Percentiles rank a stretch among this genome's conserved stretches.
Conservation (phyloP, 2,329 filamentous ascomycete genomes). For the Fusarium verrucosum region DNA sequence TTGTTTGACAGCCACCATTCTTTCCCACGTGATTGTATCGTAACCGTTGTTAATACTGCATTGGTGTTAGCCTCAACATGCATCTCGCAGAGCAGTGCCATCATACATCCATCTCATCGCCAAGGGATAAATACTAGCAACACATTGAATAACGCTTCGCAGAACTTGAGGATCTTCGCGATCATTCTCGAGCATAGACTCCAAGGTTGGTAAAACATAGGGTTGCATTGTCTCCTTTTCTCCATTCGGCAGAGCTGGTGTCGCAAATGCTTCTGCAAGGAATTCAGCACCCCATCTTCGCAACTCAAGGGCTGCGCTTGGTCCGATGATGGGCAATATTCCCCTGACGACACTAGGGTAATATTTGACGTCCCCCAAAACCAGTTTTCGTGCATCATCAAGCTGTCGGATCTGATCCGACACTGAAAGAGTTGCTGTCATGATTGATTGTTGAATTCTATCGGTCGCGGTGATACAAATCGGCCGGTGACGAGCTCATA, state of each 20-base stretch:
- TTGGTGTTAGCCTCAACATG: slow-evolving; percentile 43
- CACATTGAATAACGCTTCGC: slow-evolving; percentile 86
- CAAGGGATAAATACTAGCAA: slow-evolving; percentile 91
- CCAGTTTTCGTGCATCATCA: slow-evolving; percentile 87
- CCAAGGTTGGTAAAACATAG: slow-evolving; percentile 80
- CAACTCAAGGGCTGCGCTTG: slow-evolving; percentile 78
- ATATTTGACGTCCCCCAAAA: slow-evolving; percentile 84
- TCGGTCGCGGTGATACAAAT: slow-evolving; percentile 14
- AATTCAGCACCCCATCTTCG: slow-evolving; percentile 97
- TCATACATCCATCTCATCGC: slow-evolving; percentile 96
- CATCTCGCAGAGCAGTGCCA: slow-evolving; percentile 17
- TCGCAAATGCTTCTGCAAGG: slow-evolving; percentile 93
- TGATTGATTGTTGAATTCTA: slow-evolving; percentile 34
- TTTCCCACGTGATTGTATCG: slow-evolving; percentile 84
- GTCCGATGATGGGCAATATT: slow-evolving; percentile 89
- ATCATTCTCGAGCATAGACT: slow-evolving; percentile 73
- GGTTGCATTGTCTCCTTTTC: slow-evolving; percentile 85
- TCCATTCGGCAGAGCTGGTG: slow-evolving; percentile 78
- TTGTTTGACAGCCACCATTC: slow-evolving; percentile 87
- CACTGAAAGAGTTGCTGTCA: slow-evolving; percentile 69
- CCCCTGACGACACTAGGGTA: slow-evolving; percentile 93
- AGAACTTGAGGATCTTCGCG: slow-evolving; percentile 82
- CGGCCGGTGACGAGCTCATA: slow-evolving; percentile 8
- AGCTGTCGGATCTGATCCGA: slow-evolving; percentile 86
- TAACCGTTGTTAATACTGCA: slow-evolving; percentile 85